Evolutionary conservation across 2,329 filamentous ascomycete genomes (phyloP).

Genomic region (Dothidotthia symphoricarpi): DNA sequence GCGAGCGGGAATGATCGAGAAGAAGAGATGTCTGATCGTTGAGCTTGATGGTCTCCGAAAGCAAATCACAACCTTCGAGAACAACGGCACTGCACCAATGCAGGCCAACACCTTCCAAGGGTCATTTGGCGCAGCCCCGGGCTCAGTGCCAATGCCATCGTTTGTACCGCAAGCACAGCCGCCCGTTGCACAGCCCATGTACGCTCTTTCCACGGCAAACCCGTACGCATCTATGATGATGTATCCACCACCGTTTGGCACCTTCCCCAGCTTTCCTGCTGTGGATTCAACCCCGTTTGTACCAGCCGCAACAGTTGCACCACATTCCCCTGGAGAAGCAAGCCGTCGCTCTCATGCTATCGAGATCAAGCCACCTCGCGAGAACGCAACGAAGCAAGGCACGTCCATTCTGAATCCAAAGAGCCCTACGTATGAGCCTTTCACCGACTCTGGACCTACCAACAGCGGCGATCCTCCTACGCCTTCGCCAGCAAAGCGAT

Average conservation of each 20-base stretch:
- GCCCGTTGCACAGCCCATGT: slow-evolving; percentile 23
- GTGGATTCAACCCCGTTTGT: slow-evolving; percentile 25
- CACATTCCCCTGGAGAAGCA: slow-evolving; percentile 32
- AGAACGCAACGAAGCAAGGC: slow-evolving; percentile 24
- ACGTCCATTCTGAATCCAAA: slow-evolving; percentile 39
- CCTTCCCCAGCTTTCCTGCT: slow-evolving; percentile 16
- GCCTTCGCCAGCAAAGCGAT: slow-evolving; percentile 35
- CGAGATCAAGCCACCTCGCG: slow-evolving; percentile 42
- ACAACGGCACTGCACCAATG: slow-evolving; percentile 9
- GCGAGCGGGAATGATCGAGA: slow-evolving; percentile 35
- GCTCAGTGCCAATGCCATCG: slow-evolving; percentile 11
- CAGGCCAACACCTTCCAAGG: slow-evolving; percentile 12
- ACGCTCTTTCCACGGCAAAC: slow-evolving; percentile 20
- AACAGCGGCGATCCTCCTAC: slow-evolving; percentile 27
- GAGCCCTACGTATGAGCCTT: slow-evolving; percentile 43
- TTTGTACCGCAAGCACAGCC: slow-evolving; percentile 30
- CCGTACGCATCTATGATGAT: slow-evolving; percentile 29
- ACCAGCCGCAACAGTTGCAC: slow-evolving; percentile 12
- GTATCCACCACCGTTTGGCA: slow-evolving; percentile 26
- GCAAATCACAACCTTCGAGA: slow-evolving; percentile 32
- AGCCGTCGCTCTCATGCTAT: slow-evolving; percentile 43
- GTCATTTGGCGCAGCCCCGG: slow-evolving; percentile 4
- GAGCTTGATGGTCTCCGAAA: slow-evolving; percentile 39
- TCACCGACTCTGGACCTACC: slow-evolving; percentile 11
- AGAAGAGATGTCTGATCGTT: slow-evolving; percentile 38